Evolutionary conservation across 768 basidiomycete species (phyloP).

Genomic region (Trametes elegans): DNA sequence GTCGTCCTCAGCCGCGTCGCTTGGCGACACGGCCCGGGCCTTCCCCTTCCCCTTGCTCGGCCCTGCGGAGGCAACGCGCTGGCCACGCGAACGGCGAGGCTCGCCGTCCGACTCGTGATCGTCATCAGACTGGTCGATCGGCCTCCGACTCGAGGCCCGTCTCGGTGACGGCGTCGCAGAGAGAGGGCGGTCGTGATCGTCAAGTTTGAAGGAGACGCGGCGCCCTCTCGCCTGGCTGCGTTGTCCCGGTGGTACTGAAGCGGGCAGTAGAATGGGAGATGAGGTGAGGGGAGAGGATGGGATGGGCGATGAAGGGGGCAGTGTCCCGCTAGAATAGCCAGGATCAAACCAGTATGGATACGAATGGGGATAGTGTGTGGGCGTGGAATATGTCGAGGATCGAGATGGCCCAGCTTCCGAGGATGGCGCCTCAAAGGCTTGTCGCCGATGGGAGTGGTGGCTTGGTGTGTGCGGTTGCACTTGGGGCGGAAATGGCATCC

Average conservation of each 20-base stretch:
- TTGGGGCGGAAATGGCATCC: slow-evolving; percentile 8
- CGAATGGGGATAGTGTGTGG: slow-evolving; percentile 33
- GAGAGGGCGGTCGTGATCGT: slow-evolving; percentile 23
- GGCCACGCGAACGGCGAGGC: background rate
- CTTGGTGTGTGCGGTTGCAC: slow-evolving; percentile 21
- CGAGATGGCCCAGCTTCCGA: slow-evolving; percentile 23
- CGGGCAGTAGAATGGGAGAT: slow-evolving; percentile 17
- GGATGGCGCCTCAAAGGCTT: slow-evolving; percentile 29
- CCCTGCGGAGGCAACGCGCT: background rate
- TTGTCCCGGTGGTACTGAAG: slow-evolving; percentile 30
- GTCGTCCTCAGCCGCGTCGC: slow-evolving; percentile 8
- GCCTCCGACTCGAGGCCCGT: background rate
- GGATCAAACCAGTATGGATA: slow-evolving; percentile 45
- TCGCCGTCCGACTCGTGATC: background rate
- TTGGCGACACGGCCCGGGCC: slow-evolving; percentile 4
- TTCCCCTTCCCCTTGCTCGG: slow-evolving; percentile 15
- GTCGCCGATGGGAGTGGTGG: slow-evolving; percentile 5
- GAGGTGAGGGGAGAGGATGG: slow-evolving; percentile 35
- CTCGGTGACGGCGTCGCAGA: slow-evolving; percentile 7
- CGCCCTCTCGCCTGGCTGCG: slow-evolving; percentile 55
- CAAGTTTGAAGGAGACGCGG: slow-evolving; percentile 55
- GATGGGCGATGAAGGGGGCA: slow-evolving; percentile 53
- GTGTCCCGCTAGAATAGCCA: slow-evolving; percentile 42
- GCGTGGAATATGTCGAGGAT: slow-evolving; percentile 34
- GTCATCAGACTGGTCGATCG: background rate